These are phyloP conservation scores for Choiromyces venosus DNA, from an alignment of 495 filamentous ascomycete species.

Conservation along the genomic window DNA sequence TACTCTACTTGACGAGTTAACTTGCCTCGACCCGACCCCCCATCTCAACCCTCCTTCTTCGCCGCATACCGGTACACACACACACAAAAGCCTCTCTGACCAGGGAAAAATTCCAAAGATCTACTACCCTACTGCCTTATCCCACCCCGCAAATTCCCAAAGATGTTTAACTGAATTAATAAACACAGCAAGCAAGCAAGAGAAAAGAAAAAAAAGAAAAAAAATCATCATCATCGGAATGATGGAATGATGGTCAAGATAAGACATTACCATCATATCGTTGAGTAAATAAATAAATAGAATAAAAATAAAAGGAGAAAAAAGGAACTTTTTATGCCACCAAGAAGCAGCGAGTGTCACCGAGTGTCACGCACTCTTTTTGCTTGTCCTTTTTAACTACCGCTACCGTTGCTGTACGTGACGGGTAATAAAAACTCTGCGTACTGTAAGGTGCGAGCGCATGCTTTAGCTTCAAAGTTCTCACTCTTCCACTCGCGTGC, in stretches of 20 bases:
- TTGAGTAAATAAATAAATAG: background rate
- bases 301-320: background rate
- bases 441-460: background rate
- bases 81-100: background rate
- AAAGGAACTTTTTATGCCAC: background rate
- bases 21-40: background rate
- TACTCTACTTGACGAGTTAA: background rate
- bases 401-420: background rate
- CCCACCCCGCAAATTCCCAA: background rate
- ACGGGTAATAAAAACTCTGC: background rate
- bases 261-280: too few species aligned
- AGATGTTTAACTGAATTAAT: background rate
- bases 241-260: too few species aligned
- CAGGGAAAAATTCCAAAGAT: background rate
- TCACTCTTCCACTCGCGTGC: background rate
- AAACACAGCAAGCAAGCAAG: background rate
- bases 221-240: background rate
- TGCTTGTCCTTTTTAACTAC: background rate
- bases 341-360: too few species aligned
- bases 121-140: background rate
- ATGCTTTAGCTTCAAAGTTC: background rate
- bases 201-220: background rate
- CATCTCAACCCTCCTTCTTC: background rate
- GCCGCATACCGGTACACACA: background rate
- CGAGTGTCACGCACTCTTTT: background rate